A percentile compares a stretch with the other conserved stretches of the same genome.
These are phyloP conservation scores for Neurospora terricola DNA, from an alignment of 495 filamentous ascomycete genomes.

Conservation along the genomic window DNA sequence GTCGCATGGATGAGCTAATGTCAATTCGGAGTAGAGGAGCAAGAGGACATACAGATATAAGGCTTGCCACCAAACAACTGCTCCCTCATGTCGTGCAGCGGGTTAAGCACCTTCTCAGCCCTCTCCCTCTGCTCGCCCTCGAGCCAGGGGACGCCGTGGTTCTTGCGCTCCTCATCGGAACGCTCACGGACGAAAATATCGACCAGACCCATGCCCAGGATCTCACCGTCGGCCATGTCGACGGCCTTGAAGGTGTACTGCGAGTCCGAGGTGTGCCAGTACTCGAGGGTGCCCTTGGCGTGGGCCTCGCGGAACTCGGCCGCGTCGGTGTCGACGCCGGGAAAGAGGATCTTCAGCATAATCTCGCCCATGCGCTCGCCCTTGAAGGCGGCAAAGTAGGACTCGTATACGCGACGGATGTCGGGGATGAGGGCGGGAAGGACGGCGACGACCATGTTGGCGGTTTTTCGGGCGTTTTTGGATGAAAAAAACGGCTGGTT, in stretches of 20 bases:
- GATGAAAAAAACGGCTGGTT: neutral
- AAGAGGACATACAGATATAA: no score
- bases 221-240: slow-evolving; percentile 23
- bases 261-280: slow-evolving; percentile 17
- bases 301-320: slow-evolving; percentile 22
- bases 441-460: slow-evolving; percentile 20
- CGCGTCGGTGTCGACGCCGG: slow-evolving; percentile 9
- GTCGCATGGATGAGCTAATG: no score
- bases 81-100: slow-evolving; percentile 20
- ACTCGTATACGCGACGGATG: slow-evolving; percentile 24
- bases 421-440: slow-evolving; percentile 29
- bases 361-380: slow-evolving; percentile 18
- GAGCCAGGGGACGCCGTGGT: slow-evolving; percentile 23
- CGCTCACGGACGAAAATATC: slow-evolving; percentile 16
- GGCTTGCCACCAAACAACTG: slow-evolving; percentile 16
- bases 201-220: slow-evolving; percentile 23
- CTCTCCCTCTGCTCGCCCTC: slow-evolving; percentile 15
- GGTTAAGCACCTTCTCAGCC: slow-evolving; percentile 21
- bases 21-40: no score
- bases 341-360: slow-evolving; percentile 26
- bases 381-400: slow-evolving; percentile 29
- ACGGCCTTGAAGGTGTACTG: slow-evolving; percentile 30
- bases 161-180: slow-evolving; percentile 17
- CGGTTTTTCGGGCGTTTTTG: neutral
- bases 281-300: slow-evolving; percentile 19